A percentile compares a stretch with the other conserved stretches of the same genome.
Evolutionary conservation across 208 protist genomes (phyloP).

Genomic region (Leishmania arabica): DNA sequence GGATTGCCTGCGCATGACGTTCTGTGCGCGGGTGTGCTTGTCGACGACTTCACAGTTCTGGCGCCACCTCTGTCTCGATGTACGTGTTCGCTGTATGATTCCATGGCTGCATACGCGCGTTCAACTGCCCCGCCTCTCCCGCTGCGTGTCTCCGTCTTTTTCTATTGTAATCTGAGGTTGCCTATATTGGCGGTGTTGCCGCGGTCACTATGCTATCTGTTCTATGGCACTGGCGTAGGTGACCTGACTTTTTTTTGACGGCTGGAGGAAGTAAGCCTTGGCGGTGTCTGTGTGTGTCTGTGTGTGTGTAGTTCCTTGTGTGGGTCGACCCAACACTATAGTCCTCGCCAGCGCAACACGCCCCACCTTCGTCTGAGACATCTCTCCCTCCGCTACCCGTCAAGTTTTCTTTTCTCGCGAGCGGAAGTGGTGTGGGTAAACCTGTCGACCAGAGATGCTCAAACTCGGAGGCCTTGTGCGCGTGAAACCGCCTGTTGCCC

Average conservation of each 20-base stretch:
- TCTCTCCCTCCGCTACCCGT: background rate
- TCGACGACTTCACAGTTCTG: background rate
- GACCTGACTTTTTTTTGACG: background rate
- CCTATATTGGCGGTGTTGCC: background rate
- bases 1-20: background rate
- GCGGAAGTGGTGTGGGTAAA: background rate
- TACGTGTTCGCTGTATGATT: background rate
- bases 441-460: background rate
- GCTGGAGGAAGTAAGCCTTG: background rate
- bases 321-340: background rate
- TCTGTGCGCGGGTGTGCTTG: background rate
- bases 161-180: background rate
- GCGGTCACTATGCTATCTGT: background rate
- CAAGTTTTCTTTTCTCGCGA: background rate
- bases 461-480: background rate
- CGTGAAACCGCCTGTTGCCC: background rate
- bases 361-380: background rate
- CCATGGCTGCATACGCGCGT: background rate
- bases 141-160: background rate
- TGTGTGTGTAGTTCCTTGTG: background rate
- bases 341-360: background rate
- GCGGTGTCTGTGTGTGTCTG: background rate
- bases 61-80: background rate
- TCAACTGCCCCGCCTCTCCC: background rate
- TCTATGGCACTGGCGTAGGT: background rate